phyloP scores from a whole-genome alignment of 2,329 filamentous ascomycete species.

The Hymenoscyphus repandus region DNA sequence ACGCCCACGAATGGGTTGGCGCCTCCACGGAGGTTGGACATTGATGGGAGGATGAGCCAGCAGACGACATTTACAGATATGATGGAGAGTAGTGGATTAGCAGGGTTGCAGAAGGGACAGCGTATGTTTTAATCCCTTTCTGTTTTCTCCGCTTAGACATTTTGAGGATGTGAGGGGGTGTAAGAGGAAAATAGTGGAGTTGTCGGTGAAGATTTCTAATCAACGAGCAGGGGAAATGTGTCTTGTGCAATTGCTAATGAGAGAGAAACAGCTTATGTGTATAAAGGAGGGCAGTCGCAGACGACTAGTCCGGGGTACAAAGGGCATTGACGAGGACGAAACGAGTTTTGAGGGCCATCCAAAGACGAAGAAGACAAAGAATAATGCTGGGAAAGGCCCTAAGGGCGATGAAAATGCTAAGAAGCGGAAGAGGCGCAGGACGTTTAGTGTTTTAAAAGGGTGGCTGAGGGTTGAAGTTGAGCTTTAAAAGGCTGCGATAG shows the following conservation, averaged over 20 bases:
- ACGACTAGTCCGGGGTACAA: too few species aligned
- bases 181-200: not conserved
- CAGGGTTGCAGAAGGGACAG: slow-evolving; percentile 31
- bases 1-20: not conserved
- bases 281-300: slow-evolving; percentile 7
- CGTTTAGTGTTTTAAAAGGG: slow-evolving; percentile 4
- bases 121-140: slow-evolving; percentile 20
- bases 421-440: not conserved
- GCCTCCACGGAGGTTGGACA: not conserved
- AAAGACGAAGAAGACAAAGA: too few species aligned
- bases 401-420: too few species aligned
- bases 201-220: not conserved
- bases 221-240: too few species aligned
- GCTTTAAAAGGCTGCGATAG: not conserved
- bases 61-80: slow-evolving; percentile 47
- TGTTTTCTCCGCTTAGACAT: not conserved
- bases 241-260: slow-evolving; percentile 3
- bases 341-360: too few species aligned
- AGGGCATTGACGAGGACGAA: too few species aligned
- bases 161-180: not conserved
- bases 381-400: too few species aligned
- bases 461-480: too few species aligned
- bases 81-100: slow-evolving; percentile 42
- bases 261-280: slow-evolving; percentile 8
- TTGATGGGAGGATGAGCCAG: slow-evolving; percentile 13